Evolutionary conservation across 2,329 filamentous ascomycete genomes (phyloP).

Genomic region (Trichophyton benhamiae): DNA sequence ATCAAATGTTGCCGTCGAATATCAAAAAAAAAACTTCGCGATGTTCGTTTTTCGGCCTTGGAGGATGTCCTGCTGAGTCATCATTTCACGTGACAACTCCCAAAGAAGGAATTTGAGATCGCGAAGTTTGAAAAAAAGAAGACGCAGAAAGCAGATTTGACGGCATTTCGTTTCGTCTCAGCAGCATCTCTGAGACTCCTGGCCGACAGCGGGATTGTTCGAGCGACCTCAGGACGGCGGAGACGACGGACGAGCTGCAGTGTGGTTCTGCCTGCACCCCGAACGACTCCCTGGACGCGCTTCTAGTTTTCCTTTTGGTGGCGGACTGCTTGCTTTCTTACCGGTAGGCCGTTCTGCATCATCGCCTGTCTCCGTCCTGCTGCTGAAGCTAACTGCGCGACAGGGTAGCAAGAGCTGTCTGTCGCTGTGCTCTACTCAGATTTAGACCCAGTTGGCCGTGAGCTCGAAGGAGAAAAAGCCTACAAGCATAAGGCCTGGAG

Average conservation of each 20-base stretch:
- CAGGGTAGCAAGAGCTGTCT: background rate
- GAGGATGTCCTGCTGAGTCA: background rate
- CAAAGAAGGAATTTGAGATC: background rate
- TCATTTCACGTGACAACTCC: background rate
- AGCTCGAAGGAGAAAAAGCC: background rate
- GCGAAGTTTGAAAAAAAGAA: background rate
- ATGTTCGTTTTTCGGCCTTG: too few species aligned
- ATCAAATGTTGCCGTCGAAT: background rate
- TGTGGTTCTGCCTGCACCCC: background rate
- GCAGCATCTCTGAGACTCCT: too few species aligned
- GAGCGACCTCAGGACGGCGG: too few species aligned
- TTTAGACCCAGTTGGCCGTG: background rate
- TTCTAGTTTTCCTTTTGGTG: background rate
- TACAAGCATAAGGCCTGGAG: background rate
- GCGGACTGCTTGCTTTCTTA: background rate
- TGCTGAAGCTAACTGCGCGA: background rate
- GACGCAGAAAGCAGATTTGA: background rate
- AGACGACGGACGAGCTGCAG: background rate
- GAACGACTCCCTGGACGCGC: background rate
- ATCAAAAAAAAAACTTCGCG: background rate
- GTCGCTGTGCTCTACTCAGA: background rate
- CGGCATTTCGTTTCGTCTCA: background rate
- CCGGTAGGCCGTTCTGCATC: background rate
- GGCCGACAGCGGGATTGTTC: too few species aligned
- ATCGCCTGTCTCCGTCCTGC: background rate